Conservation (phyloP, 805 yeast species). For the Candida hungchunana region DNA sequence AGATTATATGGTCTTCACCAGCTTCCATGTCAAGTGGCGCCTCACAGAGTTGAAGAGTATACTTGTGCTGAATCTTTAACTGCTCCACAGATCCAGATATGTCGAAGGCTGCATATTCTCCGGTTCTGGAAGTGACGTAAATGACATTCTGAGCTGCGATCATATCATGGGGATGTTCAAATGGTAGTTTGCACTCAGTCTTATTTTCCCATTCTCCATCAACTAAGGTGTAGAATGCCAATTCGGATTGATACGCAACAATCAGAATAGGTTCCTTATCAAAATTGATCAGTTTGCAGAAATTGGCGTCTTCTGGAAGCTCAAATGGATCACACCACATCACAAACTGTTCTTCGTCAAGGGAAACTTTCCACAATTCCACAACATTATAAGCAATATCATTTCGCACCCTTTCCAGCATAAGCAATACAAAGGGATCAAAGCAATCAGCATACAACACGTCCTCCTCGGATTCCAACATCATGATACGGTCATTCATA, state of each 20-base stretch:
- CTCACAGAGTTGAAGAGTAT: slow-evolving; percentile 9
- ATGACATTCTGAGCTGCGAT: slow-evolving; percentile 12
- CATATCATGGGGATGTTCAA: slow-evolving; percentile 22
- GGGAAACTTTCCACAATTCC: background rate
- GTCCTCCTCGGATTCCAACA: slow-evolving; percentile 5
- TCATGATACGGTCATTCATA: slow-evolving; percentile 11
- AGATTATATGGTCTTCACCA: slow-evolving; percentile 10
- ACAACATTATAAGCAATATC: background rate
- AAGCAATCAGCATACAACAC: slow-evolving; percentile 20
- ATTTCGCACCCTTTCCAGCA: slow-evolving; percentile 7
- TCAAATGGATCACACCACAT: slow-evolving; percentile 3
- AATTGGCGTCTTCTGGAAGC: slow-evolving; percentile 10
- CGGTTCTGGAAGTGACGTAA: slow-evolving; percentile 23
- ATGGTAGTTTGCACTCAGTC: background rate
- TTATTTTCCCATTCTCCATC: background rate
- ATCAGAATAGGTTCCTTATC: slow-evolving; percentile 8
- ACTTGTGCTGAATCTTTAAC: background rate
- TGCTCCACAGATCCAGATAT: background rate
- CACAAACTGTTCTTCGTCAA: slow-evolving; percentile 9
- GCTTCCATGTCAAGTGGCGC: slow-evolving; percentile 19
- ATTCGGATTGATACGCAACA: slow-evolving; percentile 4
- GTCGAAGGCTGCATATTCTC: slow-evolving; percentile 12
- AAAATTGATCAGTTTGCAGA: slow-evolving; percentile 17
- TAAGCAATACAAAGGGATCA: slow-evolving; percentile 10
- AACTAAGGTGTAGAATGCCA: slow-evolving; percentile 6